Evolutionary conservation across 306 rosid genomes (phyloP), one percentile per base, ranked within the genome.

Genomic region (Datisca glomerata): DNA sequence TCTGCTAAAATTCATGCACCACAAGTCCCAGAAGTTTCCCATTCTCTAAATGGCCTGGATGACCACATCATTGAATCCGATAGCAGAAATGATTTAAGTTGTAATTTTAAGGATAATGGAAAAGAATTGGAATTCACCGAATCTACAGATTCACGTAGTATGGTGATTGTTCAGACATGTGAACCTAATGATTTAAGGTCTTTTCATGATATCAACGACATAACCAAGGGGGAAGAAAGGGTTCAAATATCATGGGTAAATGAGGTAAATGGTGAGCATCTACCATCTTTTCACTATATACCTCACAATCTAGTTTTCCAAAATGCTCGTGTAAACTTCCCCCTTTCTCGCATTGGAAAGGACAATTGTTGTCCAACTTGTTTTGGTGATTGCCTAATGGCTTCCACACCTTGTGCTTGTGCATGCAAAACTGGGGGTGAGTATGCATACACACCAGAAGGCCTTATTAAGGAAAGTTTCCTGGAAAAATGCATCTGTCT

Each of bases 161-260:
- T 51, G 68, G 69, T 55, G 49, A 57, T 56, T 70, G 71, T 52
- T 59, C 59, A 68, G 15, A 67, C 63, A 46, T 31, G 43, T 53
- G 61, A 64, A n/a, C 53, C 54, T 51, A 65, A 45, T 49, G 76
- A 79, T 40, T 28, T 49, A 41, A 67, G 65, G 56, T 54, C 55
- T 52, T 43, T 61, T 55, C 70, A 66, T 37, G 63, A 68, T 45
- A 57, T 55, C 20, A 56, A 61, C 43, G 98, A 89, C 65, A 51
- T 89, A 53, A 49, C 86, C 16, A 89, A 65, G 70, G 98, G 93
- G 50, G 95, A 75, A 74, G 98, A 89, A 72, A 66, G 53, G 28
- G 78, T 80, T 45, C 60, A 43, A 41, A 61, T 89, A 52, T 51
- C 91, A 24, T 89, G 95, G 93, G 62, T 68, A 50, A 84, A 75